A percentile compares a stretch with the other conserved stretches of the same genome.
These are phyloP conservation scores for Talaromyces albobiverticillius DNA, from an alignment of 2,329 filamentous ascomycete genomes.

Conservation along the genomic window DNA sequence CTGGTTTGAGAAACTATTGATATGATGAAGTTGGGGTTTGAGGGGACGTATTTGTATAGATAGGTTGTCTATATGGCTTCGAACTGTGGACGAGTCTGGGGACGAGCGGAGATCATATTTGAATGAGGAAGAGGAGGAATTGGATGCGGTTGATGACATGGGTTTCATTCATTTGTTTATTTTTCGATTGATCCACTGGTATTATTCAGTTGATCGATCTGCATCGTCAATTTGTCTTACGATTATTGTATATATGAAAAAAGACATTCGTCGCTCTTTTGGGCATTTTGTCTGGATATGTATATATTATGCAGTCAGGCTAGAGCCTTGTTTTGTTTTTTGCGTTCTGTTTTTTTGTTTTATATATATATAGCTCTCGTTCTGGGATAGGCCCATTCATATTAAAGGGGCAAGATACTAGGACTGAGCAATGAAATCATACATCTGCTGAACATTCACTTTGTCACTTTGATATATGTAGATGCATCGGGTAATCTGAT, in stretches of 20 bases:
- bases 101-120: not conserved
- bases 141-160: too few species aligned
- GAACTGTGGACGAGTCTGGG: too few species aligned
- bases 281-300: not conserved
- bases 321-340: too few species aligned
- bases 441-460: too few species aligned
- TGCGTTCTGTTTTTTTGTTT: too few species aligned
- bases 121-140: not conserved
- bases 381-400: too few species aligned
- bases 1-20: constrained; percentile 6
- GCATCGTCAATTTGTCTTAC: constrained; percentile 1
- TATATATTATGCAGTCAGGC: too few species aligned
- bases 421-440: too few species aligned
- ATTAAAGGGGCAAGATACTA: too few species aligned
- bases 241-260: constrained; percentile 1
- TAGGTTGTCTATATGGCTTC: not conserved
- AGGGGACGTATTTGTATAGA: constrained; percentile 1
- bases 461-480: not conserved
- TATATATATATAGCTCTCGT: too few species aligned
- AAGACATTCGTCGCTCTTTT: constrained; percentile 9
- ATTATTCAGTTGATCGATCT: constrained; percentile 1
- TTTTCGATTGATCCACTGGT: not conserved
- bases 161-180: constrained; percentile 1
- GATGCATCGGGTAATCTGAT: too few species aligned
- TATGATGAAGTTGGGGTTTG: constrained; percentile 9